Evolutionary conservation across 2,329 filamentous ascomycete species (phyloP).

Genomic region (Microsporum ferrugineum): DNA sequence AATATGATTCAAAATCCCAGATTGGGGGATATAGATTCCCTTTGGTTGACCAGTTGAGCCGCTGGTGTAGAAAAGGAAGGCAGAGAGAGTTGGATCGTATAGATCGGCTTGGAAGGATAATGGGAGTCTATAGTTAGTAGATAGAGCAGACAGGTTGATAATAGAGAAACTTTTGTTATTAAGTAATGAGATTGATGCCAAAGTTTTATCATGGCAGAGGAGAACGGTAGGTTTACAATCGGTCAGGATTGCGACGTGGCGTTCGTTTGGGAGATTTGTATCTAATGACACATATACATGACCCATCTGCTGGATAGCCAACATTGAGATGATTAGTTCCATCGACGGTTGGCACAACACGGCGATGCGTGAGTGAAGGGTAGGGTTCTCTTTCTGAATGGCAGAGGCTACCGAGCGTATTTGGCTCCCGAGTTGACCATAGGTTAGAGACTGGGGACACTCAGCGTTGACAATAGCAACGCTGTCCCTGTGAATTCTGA

Average conservation of each 20-base stretch:
- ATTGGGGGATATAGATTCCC: slow-evolving; percentile 27
- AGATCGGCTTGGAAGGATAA: not conserved
- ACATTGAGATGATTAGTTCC: not conserved
- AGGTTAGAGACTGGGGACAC: too few species aligned
- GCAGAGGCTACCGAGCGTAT: too few species aligned
- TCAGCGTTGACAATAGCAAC: too few species aligned
- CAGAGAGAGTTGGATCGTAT: slow-evolving; percentile 10
- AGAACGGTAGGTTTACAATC: not conserved
- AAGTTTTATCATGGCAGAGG: not conserved
- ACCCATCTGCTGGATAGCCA: not conserved
- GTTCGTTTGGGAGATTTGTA: not conserved
- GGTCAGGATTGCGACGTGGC: not conserved
- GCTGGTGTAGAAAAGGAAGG: slow-evolving; percentile 26
- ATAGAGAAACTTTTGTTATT: too few species aligned
- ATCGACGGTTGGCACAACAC: too few species aligned
- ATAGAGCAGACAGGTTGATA: too few species aligned
- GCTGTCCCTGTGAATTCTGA: too few species aligned
- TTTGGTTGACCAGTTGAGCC: slow-evolving; percentile 30
- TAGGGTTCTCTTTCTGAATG: too few species aligned
- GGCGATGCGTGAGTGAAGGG: too few species aligned
- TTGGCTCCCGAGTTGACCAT: too few species aligned
- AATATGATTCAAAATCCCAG: slow-evolving; percentile 16
- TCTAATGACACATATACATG: not conserved
- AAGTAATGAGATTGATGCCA: too few species aligned
- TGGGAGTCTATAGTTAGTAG: too few species aligned